Percentiles rank a stretch among this genome's conserved stretches.
Conservation (phyloP, 2,329 filamentous ascomycete genomes). For the Diaporthe nobilis region DNA sequence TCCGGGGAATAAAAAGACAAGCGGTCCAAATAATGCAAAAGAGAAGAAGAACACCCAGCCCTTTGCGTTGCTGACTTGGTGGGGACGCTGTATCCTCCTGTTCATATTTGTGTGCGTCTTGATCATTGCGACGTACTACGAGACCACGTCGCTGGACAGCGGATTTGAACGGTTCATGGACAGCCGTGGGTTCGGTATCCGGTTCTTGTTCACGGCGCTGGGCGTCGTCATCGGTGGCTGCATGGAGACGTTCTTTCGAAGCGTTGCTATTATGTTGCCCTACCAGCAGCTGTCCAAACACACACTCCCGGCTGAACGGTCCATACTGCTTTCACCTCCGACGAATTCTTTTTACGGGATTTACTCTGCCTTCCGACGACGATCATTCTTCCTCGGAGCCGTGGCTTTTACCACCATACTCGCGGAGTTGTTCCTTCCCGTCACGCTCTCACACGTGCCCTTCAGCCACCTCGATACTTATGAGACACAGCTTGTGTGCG, state of each 20-base stretch:
- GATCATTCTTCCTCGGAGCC: conserved; percentile 51
- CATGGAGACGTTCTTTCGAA: conserved; percentile 38
- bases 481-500: conserved; percentile 50
- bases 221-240: conserved; percentile 52
- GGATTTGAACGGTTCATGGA: conserved; percentile 59
- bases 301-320: conserved; percentile 48
- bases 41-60: conserved; percentile 39
- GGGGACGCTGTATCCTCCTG: conserved; percentile 45
- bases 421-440: conserved; percentile 53
- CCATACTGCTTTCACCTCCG: conserved; percentile 52
- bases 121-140: conserved; percentile 55
- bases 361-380: conserved; percentile 51
- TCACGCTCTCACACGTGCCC: conserved; percentile 56
- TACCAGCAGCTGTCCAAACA: conserved; percentile 52
- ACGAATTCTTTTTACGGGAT: conserved; percentile 52
- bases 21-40: background rate
- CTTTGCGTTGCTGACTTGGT: conserved; percentile 48
- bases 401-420: conserved; percentile 53
- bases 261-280: conserved; percentile 53
- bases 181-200: conserved; percentile 55
- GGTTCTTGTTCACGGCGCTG: conserved; percentile 56
- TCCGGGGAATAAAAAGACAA: background rate
- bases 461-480: conserved; percentile 54
- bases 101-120: conserved; percentile 49
- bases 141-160: conserved; percentile 51